These are phyloP conservation scores for Penicillium silybi DNA, from an alignment of 495 filamentous ascomycete genomes.

Conservation along the genomic window DNA sequence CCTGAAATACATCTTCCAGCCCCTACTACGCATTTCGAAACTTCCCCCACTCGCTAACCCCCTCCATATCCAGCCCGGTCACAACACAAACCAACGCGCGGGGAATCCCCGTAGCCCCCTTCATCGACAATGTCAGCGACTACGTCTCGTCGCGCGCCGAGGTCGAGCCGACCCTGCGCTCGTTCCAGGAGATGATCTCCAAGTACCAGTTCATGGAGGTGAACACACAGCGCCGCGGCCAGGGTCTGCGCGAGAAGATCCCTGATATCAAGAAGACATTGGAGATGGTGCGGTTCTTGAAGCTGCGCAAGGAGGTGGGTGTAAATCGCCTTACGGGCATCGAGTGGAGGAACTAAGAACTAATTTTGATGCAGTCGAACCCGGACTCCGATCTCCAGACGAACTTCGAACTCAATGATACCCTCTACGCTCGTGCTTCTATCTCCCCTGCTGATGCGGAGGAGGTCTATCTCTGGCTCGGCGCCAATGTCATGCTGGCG, in stretches of 20 bases:
- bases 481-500: constrained; percentile 95
- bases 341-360: too few relatives aligned
- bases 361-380: constrained; percentile 11
- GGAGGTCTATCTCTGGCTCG: constrained; percentile 96
- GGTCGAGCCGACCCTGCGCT: constrained; percentile 84
- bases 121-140: constrained; percentile 94
- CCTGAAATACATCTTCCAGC: neutral
- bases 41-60: constrained; percentile 13
- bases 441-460: constrained; percentile 79
- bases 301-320: constrained; percentile 39
- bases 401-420: constrained; percentile 95
- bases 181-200: constrained; percentile 98
- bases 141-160: constrained; percentile 84
- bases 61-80: constrained; percentile 20
- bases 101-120: constrained; percentile 91
- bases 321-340: neutral
- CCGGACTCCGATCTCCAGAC: constrained; percentile 60
- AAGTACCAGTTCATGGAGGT: constrained; percentile 99
- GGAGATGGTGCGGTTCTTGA: constrained; percentile 83
- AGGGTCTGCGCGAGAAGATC: constrained; percentile 86
- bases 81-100: constrained; percentile 70
- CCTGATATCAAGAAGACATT: constrained; percentile 97
- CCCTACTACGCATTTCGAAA: neutral
- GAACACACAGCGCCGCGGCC: constrained; percentile 79
- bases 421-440: constrained; percentile 82